These are phyloP conservation scores for Phyllosticta citriasiana DNA, from an alignment of 2,329 filamentous ascomycete species.

Conservation along the genomic window DNA sequence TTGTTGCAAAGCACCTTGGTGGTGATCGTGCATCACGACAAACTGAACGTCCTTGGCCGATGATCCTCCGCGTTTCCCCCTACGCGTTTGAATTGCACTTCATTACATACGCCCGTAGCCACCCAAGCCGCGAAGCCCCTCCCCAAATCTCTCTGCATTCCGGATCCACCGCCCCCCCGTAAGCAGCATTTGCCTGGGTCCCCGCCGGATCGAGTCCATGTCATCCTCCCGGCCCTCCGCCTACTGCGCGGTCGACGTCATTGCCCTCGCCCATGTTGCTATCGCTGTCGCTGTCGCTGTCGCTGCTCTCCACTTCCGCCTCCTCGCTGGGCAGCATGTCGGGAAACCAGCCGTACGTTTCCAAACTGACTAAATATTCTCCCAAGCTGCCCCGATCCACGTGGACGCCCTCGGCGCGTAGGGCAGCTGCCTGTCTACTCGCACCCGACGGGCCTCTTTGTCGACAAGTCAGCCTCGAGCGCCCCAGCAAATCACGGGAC, in stretches of 20 bases:
- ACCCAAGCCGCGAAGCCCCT: not conserved
- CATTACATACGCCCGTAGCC: not conserved
- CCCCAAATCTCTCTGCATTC: not conserved
- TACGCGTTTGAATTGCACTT: not conserved
- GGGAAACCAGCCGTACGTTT: conserved; percentile 43
- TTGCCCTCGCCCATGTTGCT: not conserved
- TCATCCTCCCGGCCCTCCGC: not conserved
- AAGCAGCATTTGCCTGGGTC: not conserved
- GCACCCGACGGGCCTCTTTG: conserved; percentile 36
- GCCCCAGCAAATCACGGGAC: not conserved
- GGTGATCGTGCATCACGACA: not conserved
- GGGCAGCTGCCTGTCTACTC: conserved; percentile 35
- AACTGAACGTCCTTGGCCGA: not conserved
- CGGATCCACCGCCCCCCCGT: not conserved
- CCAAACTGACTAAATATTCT: conserved; percentile 38
- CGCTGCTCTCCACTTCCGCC: conserved; percentile 23
- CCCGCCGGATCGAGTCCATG: not conserved
- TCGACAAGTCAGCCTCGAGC: not conserved
- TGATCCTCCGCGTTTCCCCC: not conserved
- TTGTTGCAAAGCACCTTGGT: not conserved
- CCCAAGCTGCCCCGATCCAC: conserved; percentile 37
- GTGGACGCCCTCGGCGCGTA: conserved; percentile 38
- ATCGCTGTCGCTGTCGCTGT: conserved; percentile 17
- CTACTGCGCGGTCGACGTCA: not conserved
- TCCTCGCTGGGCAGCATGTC: conserved; percentile 39